Evolutionary conservation across 2,329 filamentous ascomycete genomes (phyloP), one percentile per base, ranked within the genome.

Genomic region (Penicillium fuscoglaucum): DNA sequence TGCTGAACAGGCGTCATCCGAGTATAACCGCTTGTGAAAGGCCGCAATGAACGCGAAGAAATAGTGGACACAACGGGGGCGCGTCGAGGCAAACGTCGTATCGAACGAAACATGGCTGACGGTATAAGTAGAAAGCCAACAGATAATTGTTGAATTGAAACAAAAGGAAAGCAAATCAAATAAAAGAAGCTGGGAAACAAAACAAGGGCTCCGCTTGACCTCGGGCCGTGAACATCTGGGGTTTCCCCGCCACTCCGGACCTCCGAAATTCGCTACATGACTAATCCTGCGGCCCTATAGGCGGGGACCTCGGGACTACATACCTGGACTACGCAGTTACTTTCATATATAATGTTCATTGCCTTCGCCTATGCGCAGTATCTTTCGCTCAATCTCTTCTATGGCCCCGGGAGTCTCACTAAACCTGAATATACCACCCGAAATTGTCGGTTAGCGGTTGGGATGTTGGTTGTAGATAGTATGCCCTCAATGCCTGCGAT

Each of bases 1-100:
- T 86, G 85, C 17, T 84, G 72, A 44, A 87, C 83, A 13, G 84
- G 71, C 46, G 82, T 78, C 84, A 89, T 87, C 69, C 76, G 76
- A 60, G 70, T 64, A 67, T 71, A 75, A 60, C 68, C 72, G 71
- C 73, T 70, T 48, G 73, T 69, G 62, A 77, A 73, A 26, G 70
- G 62, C 41, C 74, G 72, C 52, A 70, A 60, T 52, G 68, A 65
- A 40, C 66, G 69, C 37, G 67, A 66, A 45, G 66, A 64, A 58
- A 64, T 5, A 53, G 51, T 57, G 53, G 61, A 60, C 45, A 65
- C 58, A 29, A 60, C 53, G 21, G 68, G 54, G 41, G 69, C 55
- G 51, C 68, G 72, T 66, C 74, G 74, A 58, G 74, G 71, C 46
- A 75, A 52, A 61, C 72, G 71, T 65, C 74, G 73, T 48, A 72